Evolutionary conservation across 768 basidiomycete species (phyloP).

Genomic region (Coprinopsis cinerea): DNA sequence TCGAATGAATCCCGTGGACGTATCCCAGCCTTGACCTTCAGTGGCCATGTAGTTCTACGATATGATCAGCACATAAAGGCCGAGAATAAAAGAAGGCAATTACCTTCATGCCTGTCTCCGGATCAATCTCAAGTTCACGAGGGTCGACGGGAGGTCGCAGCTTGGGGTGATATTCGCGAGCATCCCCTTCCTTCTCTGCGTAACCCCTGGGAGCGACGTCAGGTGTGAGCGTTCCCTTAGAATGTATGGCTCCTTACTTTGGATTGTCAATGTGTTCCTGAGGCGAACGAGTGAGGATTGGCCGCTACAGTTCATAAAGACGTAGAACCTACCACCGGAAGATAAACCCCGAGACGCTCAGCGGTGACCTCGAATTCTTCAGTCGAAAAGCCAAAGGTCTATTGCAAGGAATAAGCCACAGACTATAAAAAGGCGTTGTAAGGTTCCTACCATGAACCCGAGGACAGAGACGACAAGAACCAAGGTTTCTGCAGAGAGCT

Average conservation of each 20-base stretch:
- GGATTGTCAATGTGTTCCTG: conserved; percentile 79
- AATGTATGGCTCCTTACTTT: conserved; percentile 34
- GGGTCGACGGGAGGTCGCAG: conserved; percentile 69
- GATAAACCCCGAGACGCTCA: conserved; percentile 71
- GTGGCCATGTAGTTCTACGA: conserved; percentile 74
- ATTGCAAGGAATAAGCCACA: neutral
- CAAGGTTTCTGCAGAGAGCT: conserved; percentile 59
- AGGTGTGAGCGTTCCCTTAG: neutral
- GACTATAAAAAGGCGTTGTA: neutral
- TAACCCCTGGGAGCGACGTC: conserved; percentile 45
- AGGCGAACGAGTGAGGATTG: neutral
- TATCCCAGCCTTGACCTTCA: conserved; percentile 63
- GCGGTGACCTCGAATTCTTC: conserved; percentile 67
- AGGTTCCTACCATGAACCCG: conserved; percentile 43
- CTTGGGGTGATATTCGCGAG: conserved; percentile 62
- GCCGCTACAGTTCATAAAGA: neutral
- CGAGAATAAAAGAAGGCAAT: neutral
- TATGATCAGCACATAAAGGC: neutral
- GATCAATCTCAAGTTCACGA: conserved; percentile 72
- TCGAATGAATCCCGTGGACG: conserved; percentile 63
- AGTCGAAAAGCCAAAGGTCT: conserved; percentile 62
- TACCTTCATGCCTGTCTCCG: conserved; percentile 77
- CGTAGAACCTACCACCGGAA: conserved; percentile 49
- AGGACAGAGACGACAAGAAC: conserved; percentile 53
- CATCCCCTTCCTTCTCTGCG: conserved; percentile 63